These are phyloP conservation scores for Fusarium nygamai DNA, from an alignment of 2,329 filamentous ascomycete species.

Conservation along the genomic window DNA sequence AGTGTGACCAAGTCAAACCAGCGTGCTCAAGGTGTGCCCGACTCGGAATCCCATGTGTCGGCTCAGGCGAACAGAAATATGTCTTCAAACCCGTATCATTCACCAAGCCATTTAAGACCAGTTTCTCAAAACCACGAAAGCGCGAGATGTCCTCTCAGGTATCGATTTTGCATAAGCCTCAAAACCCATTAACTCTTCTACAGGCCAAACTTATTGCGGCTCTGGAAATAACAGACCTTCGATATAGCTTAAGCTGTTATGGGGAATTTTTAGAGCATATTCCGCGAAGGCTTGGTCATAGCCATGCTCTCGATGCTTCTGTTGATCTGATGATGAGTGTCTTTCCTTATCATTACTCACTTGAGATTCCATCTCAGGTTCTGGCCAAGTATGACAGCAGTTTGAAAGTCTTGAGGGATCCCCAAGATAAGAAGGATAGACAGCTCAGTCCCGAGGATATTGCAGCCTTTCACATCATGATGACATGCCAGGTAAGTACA, in stretches of 20 bases:
- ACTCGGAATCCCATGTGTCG: constrained; percentile 55
- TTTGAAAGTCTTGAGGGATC: constrained; percentile 37
- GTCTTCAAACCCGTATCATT: constrained; percentile 55
- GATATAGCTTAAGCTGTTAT: constrained; percentile 57
- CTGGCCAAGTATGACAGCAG: constrained; percentile 42
- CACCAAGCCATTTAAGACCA: constrained; percentile 1
- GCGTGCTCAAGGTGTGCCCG: constrained; percentile 58
- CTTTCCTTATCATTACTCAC: constrained; percentile 34
- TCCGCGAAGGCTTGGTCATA: constrained; percentile 55
- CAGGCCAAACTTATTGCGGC: constrained; percentile 41
- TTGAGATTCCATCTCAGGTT: constrained; percentile 19
- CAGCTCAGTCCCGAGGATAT: constrained; percentile 42
- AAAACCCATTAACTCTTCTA: constrained; percentile 21
- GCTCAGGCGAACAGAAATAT: constrained; percentile 57
- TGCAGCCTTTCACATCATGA: constrained; percentile 48
- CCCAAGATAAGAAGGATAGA: constrained; percentile 31
- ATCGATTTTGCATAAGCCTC: not conserved
- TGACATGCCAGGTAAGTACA: constrained; percentile 45
- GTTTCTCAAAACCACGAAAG: not conserved
- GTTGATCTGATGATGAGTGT: constrained; percentile 41
- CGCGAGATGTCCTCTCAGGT: not conserved
- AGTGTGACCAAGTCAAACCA: constrained; percentile 59
- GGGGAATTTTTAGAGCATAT: constrained; percentile 56
- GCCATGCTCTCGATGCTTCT: constrained; percentile 54
- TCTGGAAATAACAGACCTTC: constrained; percentile 52